These are phyloP conservation scores for Emericellopsis atlantica DNA, from an alignment of 2,329 filamentous ascomycete genomes.

Conservation along the genomic window DNA sequence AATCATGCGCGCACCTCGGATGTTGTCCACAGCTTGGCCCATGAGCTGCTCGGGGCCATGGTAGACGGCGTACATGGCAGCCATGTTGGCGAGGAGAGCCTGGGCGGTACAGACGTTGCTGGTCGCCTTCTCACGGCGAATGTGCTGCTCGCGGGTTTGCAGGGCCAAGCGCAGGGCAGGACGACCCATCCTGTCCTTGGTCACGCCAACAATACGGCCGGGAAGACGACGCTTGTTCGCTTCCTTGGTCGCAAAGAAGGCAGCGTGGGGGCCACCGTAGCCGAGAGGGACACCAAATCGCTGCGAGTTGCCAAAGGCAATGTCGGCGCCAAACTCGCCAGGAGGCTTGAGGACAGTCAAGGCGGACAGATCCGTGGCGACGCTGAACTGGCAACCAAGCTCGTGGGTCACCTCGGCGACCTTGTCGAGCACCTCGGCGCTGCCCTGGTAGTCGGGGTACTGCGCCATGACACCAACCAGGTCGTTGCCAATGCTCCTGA, in stretches of 20 bases:
- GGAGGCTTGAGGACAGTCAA: constrained; percentile 80
- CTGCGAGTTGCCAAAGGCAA: constrained; percentile 88
- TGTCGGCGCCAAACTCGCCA: constrained; percentile 88
- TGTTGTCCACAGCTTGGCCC: constrained; percentile 67
- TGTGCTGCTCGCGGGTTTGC: constrained; percentile 93
- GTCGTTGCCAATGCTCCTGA: constrained; percentile 67
- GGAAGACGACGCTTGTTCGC: constrained; percentile 93
- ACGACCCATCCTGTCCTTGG: constrained; percentile 77
- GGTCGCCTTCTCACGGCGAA: constrained; percentile 89
- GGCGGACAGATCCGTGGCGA: constrained; percentile 80
- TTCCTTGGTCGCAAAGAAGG: constrained; percentile 86
- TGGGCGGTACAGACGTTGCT: constrained; percentile 97
- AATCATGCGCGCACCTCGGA: constrained; percentile 46
- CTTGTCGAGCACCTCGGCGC: constrained; percentile 59
- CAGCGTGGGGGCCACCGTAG: constrained; percentile 88
- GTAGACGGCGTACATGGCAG: constrained; percentile 85
- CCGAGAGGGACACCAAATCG: constrained; percentile 86
- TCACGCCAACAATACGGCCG: constrained; percentile 78
- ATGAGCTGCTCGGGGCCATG: constrained; percentile 78
- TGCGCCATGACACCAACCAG: constrained; percentile 86
- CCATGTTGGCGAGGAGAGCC: constrained; percentile 90
- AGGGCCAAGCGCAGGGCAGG: constrained; percentile 73
- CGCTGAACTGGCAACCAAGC: constrained; percentile 68
- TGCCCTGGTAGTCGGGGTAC: constrained; percentile 83
- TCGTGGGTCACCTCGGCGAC: constrained; percentile 70